A percentile compares a stretch with the other conserved stretches of the same genome.
Conservation (phyloP, 495 filamentous ascomycete genomes). For the Penicillium cosmopolitanum region DNA sequence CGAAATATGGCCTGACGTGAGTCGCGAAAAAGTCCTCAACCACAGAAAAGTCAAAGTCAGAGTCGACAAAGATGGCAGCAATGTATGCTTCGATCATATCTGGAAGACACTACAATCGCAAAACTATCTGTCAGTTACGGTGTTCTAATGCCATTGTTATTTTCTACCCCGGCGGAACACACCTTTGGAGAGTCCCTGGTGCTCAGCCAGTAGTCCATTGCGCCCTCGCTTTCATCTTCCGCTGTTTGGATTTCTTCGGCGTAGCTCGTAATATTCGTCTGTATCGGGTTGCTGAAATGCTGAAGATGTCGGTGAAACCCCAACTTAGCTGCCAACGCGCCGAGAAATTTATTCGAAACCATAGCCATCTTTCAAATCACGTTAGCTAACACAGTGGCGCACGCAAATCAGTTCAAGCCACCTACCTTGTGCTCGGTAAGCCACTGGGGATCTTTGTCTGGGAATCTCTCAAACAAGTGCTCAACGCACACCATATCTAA, state of each 20-base stretch:
- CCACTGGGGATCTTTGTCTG: slow-evolving; percentile 89
- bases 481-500: slow-evolving; percentile 88
- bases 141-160: too few relatives aligned
- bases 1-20: slow-evolving; percentile 77
- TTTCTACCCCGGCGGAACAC: neutral
- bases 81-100: slow-evolving; percentile 91
- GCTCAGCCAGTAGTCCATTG: slow-evolving; percentile 78
- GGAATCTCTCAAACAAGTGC: slow-evolving; percentile 74
- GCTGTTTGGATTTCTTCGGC: slow-evolving; percentile 64
- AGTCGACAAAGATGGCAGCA: slow-evolving; percentile 91
- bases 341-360: slow-evolving; percentile 96
- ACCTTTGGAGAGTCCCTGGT: slow-evolving; percentile 75
- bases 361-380: slow-evolving; percentile 74
- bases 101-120: slow-evolving; percentile 63
- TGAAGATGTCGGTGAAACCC: slow-evolving; percentile 76
- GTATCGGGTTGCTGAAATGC: slow-evolving; percentile 59
- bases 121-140: slow-evolving; percentile 1
- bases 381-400: slow-evolving; percentile 11
- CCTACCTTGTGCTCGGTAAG: slow-evolving; percentile 90
- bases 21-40: slow-evolving; percentile 77
- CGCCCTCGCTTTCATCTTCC: slow-evolving; percentile 54
- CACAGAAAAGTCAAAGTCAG: slow-evolving; percentile 72
- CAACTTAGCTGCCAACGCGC: slow-evolving; percentile 75
- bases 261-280: slow-evolving; percentile 69
- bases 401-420: neutral